Evolutionary conservation across 1,284 basidiomycete genomes (phyloP).

Genomic region (Sporisorium sorghi): DNA sequence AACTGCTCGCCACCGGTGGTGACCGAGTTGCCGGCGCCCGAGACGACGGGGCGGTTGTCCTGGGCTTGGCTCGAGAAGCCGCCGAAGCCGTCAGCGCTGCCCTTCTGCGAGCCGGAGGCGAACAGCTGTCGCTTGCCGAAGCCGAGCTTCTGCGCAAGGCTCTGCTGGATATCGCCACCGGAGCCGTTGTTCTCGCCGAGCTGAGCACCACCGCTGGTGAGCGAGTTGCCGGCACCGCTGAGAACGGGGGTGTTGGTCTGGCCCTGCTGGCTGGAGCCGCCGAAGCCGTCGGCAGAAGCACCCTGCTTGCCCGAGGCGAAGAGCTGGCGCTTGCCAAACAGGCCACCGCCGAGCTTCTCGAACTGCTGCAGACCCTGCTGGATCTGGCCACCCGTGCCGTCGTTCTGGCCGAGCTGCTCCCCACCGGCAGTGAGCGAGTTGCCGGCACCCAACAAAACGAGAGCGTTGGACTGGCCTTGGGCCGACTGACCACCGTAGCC

Average conservation of each 20-base stretch:
- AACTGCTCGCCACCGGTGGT: constrained; percentile 28
- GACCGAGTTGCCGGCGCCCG: constrained; percentile 34
- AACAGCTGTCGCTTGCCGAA: constrained; percentile 31
- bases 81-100: constrained; percentile 24
- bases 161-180: constrained; percentile 26
- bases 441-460: no score
- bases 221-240: constrained; percentile 15
- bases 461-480: no score
- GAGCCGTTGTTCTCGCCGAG: constrained; percentile 24
- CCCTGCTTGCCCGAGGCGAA: constrained; percentile 30
- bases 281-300: constrained; percentile 31
- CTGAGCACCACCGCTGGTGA: constrained; percentile 25
- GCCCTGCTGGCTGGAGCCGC: constrained; percentile 22
- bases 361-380: no score
- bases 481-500: no score
- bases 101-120: constrained; percentile 26
- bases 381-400: no score
- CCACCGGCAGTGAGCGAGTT: no score
- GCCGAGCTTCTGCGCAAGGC: constrained; percentile 29
- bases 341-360: constrained; percentile 29
- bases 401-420: no score
- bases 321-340: constrained; percentile 27
- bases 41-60: constrained; percentile 26
- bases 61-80: constrained; percentile 22
- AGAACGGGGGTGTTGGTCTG: constrained; percentile 25